A percentile compares a stretch with the other conserved stretches of the same genome.
phyloP scores from a whole-genome alignment of 129 eudicot genomes.

The Arctium lappa region DNA sequence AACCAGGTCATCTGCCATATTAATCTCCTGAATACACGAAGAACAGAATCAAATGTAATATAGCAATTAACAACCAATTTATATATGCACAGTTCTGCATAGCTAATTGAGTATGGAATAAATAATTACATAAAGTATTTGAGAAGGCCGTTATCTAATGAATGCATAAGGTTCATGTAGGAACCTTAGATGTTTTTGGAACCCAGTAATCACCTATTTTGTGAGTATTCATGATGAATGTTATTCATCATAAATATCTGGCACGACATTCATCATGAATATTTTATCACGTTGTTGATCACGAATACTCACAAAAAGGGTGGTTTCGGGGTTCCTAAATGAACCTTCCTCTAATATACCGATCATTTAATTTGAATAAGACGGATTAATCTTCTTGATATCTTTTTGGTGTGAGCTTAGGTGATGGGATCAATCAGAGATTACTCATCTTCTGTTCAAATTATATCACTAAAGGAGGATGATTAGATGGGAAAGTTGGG shows the following conservation, averaged over 20 bases:
- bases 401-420: not conserved
- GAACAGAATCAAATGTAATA: not conserved
- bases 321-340: not conserved
- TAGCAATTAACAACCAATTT: not conserved
- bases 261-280: not conserved
- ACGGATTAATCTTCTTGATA: not conserved
- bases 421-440: not conserved
- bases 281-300: not conserved
- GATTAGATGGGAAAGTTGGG: not conserved
- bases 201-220: not conserved
- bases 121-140: not conserved
- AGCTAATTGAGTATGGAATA: not conserved
- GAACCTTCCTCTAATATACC: not conserved
- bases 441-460: not conserved
- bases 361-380: not conserved
- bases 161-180: not conserved
- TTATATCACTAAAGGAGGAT: not conserved
- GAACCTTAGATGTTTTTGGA: not conserved
- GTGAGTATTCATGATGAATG: not conserved
- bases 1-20: constrained; percentile 25
- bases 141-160: not conserved
- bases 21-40: constrained; percentile 42
- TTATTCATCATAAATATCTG: too few species aligned
- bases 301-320: not conserved
- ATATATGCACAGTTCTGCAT: not conserved